Evolutionary conservation across 2,329 filamentous ascomycete species (phyloP).

Genomic region (Epichloe elymi): DNA sequence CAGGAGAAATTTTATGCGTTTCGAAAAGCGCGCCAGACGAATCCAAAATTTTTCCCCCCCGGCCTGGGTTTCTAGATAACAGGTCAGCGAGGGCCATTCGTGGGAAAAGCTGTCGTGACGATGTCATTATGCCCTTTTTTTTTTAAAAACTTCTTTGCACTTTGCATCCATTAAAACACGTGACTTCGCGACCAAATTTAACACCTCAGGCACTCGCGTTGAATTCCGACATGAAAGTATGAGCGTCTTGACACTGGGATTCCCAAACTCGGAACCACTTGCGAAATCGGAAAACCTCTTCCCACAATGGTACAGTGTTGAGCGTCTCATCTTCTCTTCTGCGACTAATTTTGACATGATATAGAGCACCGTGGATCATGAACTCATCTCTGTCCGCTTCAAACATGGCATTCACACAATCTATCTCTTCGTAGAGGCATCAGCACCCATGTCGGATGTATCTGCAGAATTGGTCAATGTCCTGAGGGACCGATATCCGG

Average conservation of each 20-base stretch:
- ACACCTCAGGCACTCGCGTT: background rate
- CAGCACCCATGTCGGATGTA: conserved; percentile 42
- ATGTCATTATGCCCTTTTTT: no score
- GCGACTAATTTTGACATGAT: background rate
- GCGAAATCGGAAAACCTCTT: background rate
- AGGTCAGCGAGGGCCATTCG: no score
- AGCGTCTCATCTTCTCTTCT: background rate
- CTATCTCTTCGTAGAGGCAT: conserved; percentile 50
- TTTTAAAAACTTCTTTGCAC: no score
- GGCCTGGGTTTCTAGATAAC: no score
- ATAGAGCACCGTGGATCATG: conserved; percentile 23
- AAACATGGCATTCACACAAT: conserved; percentile 61
- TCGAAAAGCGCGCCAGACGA: no score
- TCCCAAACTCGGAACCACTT: background rate
- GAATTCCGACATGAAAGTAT: background rate
- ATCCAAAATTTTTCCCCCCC: no score
- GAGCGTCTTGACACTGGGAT: background rate
- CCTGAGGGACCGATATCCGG: conserved; percentile 43
- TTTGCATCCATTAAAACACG: background rate
- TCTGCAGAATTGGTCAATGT: conserved; percentile 44
- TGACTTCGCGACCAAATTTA: background rate
- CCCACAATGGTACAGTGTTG: background rate
- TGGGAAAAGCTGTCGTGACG: no score
- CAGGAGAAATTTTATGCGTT: no score
- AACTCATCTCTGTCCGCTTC: conserved; percentile 54